Conservation (phyloP, 495 filamentous ascomycete genomes). For the Pyronema omphalodes region DNA sequence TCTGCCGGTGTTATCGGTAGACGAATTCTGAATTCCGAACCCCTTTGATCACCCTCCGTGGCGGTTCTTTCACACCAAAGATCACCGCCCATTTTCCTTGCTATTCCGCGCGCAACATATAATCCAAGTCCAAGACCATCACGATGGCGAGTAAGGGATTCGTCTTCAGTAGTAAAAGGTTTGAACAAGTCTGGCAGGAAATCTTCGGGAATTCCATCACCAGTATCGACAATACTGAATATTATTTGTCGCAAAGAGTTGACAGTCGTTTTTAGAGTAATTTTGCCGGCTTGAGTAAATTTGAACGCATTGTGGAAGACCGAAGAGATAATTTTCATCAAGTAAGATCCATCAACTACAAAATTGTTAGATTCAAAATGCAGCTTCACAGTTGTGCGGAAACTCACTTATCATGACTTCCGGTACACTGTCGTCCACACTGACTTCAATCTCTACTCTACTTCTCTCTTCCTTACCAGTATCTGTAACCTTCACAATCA, state of each 20-base stretch:
- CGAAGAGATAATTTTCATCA: conserved; percentile 57
- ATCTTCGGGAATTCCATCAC: conserved; percentile 50
- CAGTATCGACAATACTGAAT: conserved; percentile 49
- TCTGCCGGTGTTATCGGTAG: conserved; percentile 42
- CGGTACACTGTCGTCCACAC: conserved; percentile 45
- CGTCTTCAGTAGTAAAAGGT: conserved; percentile 54
- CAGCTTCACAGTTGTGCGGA: not conserved
- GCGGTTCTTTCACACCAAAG: conserved; percentile 49
- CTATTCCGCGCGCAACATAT: conserved; percentile 57
- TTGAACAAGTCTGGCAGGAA: conserved; percentile 59
- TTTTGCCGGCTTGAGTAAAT: conserved; percentile 54
- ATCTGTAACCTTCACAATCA: conserved; percentile 42
- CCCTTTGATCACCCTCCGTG: conserved; percentile 45
- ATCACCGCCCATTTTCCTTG: conserved; percentile 58
- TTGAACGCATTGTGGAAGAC: conserved; percentile 65
- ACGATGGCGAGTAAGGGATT: conserved; percentile 49
- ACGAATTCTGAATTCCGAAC: conserved; percentile 58
- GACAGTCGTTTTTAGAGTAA: conserved; percentile 36
- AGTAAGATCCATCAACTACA: conserved; percentile 46
- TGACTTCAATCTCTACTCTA: conserved; percentile 47
- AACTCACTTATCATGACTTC: conserved; percentile 39
- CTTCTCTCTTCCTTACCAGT: conserved; percentile 30
- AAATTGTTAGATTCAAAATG: not conserved
- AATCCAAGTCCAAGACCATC: conserved; percentile 61
- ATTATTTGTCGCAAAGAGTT: conserved; percentile 33